A percentile compares a stretch with the other conserved stretches of the same genome.
Evolutionary conservation across 1,139 yeast genomes (phyloP).

Genomic region (Kurtzmaniella quercitrusa): DNA sequence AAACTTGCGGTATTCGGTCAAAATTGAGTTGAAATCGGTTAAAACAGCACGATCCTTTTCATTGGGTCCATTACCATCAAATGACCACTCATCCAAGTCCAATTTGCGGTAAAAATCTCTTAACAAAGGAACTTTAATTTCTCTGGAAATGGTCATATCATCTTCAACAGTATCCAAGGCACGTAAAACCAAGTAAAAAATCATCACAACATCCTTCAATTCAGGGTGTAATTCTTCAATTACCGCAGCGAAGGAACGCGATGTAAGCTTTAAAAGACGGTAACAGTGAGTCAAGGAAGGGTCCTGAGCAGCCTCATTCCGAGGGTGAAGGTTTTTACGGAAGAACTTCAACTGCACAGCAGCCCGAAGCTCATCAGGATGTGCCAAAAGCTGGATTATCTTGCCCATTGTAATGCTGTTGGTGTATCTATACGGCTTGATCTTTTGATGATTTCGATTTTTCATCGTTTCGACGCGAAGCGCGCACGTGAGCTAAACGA

Average conservation of each 20-base stretch:
- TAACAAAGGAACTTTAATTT: constrained; percentile 69
- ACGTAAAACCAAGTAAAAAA: constrained; percentile 80
- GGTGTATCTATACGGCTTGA: not conserved
- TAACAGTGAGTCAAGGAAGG: constrained; percentile 61
- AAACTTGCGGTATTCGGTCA: constrained; percentile 68
- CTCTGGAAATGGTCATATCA: constrained; percentile 81
- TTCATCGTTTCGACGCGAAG: not conserved
- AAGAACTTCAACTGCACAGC: constrained; percentile 58
- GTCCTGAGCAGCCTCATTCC: constrained; percentile 39
- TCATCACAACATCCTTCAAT: constrained; percentile 71
- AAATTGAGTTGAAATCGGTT: constrained; percentile 65
- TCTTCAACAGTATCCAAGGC: constrained; percentile 97
- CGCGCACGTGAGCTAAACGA: not conserved
- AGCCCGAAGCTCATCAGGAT: constrained; percentile 71
- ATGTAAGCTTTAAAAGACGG: constrained; percentile 61
- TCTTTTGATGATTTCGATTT: too few relatives aligned
- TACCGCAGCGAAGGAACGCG: constrained; percentile 91
- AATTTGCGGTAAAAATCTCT: constrained; percentile 65
- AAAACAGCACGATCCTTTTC: constrained; percentile 82
- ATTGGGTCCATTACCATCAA: constrained; percentile 65
- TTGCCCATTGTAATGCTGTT: constrained; percentile 56
- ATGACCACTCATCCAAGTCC: constrained; percentile 70
- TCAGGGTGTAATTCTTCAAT: constrained; percentile 91
- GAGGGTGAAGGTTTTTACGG: constrained; percentile 54
- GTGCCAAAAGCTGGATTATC: constrained; percentile 55